A percentile compares a stretch with the other conserved stretches of the same genome.
These are phyloP conservation scores for Leishmania arabica DNA, from an alignment of 208 protist species.

Conservation along the genomic window DNA sequence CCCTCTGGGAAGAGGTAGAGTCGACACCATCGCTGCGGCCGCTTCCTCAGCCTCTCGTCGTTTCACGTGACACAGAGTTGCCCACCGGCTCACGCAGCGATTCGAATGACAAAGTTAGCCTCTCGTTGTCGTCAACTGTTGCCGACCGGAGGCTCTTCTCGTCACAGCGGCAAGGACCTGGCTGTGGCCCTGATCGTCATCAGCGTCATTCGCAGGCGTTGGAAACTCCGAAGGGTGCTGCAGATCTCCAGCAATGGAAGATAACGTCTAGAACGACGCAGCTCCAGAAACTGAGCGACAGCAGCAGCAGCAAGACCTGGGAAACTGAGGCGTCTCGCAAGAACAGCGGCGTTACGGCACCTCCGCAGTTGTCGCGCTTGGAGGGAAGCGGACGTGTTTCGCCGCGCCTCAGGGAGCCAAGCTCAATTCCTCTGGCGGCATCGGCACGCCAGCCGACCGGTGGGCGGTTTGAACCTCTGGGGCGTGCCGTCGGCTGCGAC, in stretches of 20 bases:
- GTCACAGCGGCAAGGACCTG: neutral
- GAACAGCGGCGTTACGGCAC: no score
- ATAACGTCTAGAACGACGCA: neutral
- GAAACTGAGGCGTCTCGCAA: neutral
- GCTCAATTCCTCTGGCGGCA: no score
- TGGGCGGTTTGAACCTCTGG: no score
- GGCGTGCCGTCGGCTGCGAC: no score
- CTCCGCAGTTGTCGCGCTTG: no score
- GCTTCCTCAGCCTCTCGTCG: neutral
- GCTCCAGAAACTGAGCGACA: constrained; percentile 3
- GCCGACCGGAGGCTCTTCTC: neutral
- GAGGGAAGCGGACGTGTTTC: no score
- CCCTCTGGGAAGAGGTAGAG: neutral
- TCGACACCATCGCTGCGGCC: neutral
- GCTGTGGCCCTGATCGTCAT: constrained; percentile 4
- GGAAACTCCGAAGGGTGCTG: constrained; percentile 15
- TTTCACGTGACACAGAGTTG: neutral
- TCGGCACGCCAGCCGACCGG: no score
- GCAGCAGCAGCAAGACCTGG: neutral
- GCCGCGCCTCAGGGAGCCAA: no score
- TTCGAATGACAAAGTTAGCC: neutral
- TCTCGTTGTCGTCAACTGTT: neutral
- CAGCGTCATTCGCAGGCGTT: constrained; percentile 31
- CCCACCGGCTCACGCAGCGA: neutral
- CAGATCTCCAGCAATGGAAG: neutral